Evolutionary conservation across 148 eudicot species (phyloP), one percentile per base, ranked within the genome.

Genomic region (Polygonum maritimum): DNA sequence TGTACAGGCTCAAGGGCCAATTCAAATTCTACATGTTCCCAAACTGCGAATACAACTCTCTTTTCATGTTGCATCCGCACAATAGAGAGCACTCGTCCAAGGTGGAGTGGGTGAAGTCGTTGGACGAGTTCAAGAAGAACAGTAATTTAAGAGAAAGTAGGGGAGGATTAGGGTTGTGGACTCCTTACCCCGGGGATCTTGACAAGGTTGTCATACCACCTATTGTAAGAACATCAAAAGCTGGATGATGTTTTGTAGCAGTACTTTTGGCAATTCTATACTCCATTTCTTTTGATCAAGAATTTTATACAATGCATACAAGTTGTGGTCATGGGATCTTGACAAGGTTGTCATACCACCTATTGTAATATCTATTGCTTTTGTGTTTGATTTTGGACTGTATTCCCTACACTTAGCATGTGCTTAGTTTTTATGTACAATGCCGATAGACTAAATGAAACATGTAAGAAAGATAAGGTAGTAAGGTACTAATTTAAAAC

Each of bases 151-250:
- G 81, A 77, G 99, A 92, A 80, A 91, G 88, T 75, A 85, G 87
- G 77, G 99, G 97, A 75, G 99, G 99, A 41, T 86, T 90, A n/a
- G 99, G 99, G 38, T 75, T 95, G 81, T 95, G 99, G 99, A 88
- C 90, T 73, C 97, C 97, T 71, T 95, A 95, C 77, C 99, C 97
- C 45, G 91, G 82, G 38, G 79, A 95, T 79, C 89, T 95, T 76
- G 76, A 85, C 71, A 86, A 81, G 21, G 96, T 95, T 79, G 88
- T 82, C 47, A 81, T 91, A 82, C 99, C 99, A 41, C 83, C 84
- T 72, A 91, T 92, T 79, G 83, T 83, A 57, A 87, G 98, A 87
- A 86, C 97, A 77, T 95, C 96, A 14, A 95, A 92, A 85, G 97
- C 97, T 40, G 99, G 98, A 3, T 60, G n/a, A 58, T 67, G 1